Conservation (phyloP, 345 rosid species). For the Toxicodendron radicans region DNA sequence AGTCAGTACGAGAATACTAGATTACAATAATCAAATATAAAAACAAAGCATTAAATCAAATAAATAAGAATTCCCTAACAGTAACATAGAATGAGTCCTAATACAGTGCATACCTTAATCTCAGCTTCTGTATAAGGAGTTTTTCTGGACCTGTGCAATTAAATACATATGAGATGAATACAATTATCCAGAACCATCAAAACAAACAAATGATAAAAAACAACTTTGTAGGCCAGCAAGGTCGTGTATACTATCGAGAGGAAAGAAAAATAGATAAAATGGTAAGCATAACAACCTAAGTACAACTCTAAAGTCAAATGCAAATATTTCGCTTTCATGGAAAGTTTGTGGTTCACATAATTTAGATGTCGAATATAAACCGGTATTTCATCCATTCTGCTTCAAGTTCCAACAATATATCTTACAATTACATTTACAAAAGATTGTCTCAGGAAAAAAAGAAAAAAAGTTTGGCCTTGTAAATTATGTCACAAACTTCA, state of each 20-base stretch:
- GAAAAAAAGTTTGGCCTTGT: background rate
- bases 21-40: background rate
- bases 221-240: background rate
- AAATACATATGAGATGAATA: background rate
- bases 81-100: background rate
- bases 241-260: background rate
- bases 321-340: background rate
- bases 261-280: background rate
- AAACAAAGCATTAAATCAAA: background rate
- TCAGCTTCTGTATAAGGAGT: slow-evolving; percentile 87
- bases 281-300: background rate
- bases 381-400: background rate
- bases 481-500: background rate
- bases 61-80: background rate
- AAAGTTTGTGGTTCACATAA: background rate
- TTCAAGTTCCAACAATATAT: background rate
- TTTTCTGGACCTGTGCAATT: slow-evolving; percentile 53
- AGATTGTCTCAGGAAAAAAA: background rate
- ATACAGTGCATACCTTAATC: slow-evolving; percentile 64
- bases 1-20: too few relatives aligned
- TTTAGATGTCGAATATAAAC: background rate
- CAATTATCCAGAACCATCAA: background rate
- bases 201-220: background rate
- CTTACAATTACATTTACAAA: background rate
- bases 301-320: background rate